Percentiles rank a stretch among this genome's conserved stretches.
These are phyloP conservation scores for Phoma sp. DNA, from an alignment of 2,329 filamentous ascomycete genomes.

Conservation along the genomic window DNA sequence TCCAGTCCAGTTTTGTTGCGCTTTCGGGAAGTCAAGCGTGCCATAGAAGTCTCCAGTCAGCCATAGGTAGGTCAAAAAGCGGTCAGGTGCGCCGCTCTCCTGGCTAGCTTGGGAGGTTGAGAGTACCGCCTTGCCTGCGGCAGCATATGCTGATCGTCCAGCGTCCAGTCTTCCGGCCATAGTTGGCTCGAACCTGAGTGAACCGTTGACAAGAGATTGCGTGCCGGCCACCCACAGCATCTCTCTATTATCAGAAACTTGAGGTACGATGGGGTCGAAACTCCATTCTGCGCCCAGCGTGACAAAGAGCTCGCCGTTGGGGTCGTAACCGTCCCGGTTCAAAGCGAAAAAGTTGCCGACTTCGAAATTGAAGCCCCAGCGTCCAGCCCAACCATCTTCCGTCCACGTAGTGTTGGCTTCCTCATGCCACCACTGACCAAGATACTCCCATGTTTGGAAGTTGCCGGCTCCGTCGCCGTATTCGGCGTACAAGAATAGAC, in stretches of 20 bases:
- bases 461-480: constrained; percentile 36
- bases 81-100: constrained; percentile 50
- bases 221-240: constrained; percentile 54
- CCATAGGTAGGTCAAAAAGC: constrained; percentile 53
- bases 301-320: constrained; percentile 49
- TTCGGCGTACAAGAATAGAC: constrained; percentile 52
- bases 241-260: constrained; percentile 50
- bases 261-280: constrained; percentile 47
- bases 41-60: constrained; percentile 54
- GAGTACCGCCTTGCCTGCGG: constrained; percentile 52
- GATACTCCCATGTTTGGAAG: constrained; percentile 50
- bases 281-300: constrained; percentile 55
- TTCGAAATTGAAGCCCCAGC: constrained; percentile 55
- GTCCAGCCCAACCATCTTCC: constrained; percentile 27
- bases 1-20: constrained; percentile 55
- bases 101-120: constrained; percentile 48
- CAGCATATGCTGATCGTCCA: constrained; percentile 53
- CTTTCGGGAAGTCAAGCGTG: constrained; percentile 48
- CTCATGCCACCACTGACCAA: constrained; percentile 52
- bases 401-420: constrained; percentile 35
- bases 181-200: constrained; percentile 44
- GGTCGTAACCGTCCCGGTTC: constrained; percentile 49
- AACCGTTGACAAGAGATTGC: constrained; percentile 37
- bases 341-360: constrained; percentile 53
- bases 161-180: constrained; percentile 54